A percentile compares a stretch with the other conserved stretches of the same genome.
phyloP scores from a whole-genome alignment of 495 filamentous ascomycete species.

The Penicillium nucicola region DNA sequence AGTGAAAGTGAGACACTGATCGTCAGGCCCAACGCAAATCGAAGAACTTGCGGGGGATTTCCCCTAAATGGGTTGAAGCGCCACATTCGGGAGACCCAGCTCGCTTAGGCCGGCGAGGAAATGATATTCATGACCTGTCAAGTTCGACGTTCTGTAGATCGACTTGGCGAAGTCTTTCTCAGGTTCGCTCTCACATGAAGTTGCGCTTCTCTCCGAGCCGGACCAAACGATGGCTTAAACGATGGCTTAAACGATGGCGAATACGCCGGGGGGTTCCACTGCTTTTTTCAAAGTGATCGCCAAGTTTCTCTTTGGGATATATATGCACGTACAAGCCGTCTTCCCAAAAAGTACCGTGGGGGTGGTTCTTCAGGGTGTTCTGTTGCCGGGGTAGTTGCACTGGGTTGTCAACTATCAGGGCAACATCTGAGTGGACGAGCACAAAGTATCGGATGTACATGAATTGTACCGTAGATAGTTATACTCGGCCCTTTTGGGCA shows the following conservation, averaged over 20 bases:
- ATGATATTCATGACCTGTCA: slow-evolving; percentile 17
- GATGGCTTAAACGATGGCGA: slow-evolving; percentile 1
- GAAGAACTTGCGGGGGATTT: not conserved
- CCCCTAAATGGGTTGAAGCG: slow-evolving; percentile 13
- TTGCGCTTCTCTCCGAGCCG: not conserved
- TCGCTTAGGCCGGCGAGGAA: slow-evolving; percentile 25
- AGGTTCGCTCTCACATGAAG: slow-evolving; percentile 8
- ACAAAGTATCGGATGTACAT: no score
- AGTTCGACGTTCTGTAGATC: slow-evolving; percentile 4
- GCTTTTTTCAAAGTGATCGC: not conserved
- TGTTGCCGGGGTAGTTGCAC: not conserved
- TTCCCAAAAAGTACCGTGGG: no score
- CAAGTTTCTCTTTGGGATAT: not conserved
- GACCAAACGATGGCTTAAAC: not conserved
- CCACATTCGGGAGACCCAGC: slow-evolving; percentile 3
- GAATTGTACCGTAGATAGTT: no score
- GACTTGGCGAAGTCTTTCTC: not conserved
- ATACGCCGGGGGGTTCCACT: not conserved
- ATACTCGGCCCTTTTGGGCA: not conserved
- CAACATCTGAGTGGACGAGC: not conserved
- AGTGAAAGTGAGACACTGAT: not conserved
- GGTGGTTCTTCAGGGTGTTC: no score
- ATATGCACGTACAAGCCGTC: not conserved
- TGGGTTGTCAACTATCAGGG: not conserved
- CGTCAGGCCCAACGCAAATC: not conserved